These are phyloP conservation scores for Pythium myriotylum DNA, from an alignment of 352 stramenopile species.

Conservation along the genomic window DNA sequence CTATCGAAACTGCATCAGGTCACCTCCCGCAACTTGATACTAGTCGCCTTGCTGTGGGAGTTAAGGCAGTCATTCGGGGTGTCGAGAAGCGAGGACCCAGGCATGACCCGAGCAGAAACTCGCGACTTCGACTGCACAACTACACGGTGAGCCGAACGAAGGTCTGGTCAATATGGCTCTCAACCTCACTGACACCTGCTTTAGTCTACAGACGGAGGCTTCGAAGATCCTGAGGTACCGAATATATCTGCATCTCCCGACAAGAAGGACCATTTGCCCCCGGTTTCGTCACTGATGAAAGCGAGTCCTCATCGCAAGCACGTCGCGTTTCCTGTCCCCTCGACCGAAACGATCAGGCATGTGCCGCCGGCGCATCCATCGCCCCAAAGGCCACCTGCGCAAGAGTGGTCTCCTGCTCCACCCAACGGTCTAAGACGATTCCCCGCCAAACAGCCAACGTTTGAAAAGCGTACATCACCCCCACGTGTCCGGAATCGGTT, in stretches of 20 bases:
- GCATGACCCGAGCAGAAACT: slow-evolving; percentile 56
- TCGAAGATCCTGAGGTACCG: not conserved
- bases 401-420: not conserved
- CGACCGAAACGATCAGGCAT: no score
- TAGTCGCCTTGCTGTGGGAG: slow-evolving; percentile 48
- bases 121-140: slow-evolving; percentile 58
- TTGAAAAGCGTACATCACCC: slow-evolving; percentile 6
- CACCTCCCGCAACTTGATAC: slow-evolving; percentile 60
- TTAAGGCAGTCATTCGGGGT: slow-evolving; percentile 51
- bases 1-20: slow-evolving; percentile 10
- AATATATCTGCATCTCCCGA: not conserved
- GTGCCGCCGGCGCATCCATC: not conserved
- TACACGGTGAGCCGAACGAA: slow-evolving; percentile 60
- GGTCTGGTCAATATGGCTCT: no score
- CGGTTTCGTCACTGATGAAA: slow-evolving; percentile 55
- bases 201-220: not conserved
- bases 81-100: slow-evolving; percentile 55
- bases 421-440: slow-evolving; percentile 5
- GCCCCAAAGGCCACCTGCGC: not conserved
- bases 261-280: slow-evolving; percentile 26
- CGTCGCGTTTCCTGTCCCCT: slow-evolving; percentile 40
- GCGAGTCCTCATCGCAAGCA: slow-evolving; percentile 42
- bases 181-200: not conserved
- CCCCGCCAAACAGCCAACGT: slow-evolving; percentile 14
- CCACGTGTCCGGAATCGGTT: slow-evolving; percentile 12